Conservation (phyloP, 192 early-diverging fungal genomes). For the Obelidium mucronatum region DNA sequence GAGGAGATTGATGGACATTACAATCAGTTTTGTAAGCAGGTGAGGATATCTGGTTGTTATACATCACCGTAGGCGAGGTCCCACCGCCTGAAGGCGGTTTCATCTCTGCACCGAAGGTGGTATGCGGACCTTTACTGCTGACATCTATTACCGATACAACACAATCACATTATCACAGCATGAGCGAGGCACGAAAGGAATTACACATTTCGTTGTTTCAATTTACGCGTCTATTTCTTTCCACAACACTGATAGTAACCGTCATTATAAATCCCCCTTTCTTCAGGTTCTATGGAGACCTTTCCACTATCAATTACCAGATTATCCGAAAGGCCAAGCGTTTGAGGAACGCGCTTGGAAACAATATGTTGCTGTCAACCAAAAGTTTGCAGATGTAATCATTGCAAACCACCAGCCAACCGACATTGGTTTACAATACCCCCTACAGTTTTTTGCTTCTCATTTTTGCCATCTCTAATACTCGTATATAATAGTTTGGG, state of each 20-base stretch:
- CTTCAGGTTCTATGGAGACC: conserved; percentile 90
- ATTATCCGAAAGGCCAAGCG: conserved; percentile 81
- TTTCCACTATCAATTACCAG: conserved; percentile 95
- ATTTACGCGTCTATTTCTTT: no score
- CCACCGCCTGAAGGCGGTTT: not conserved
- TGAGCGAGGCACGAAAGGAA: no score
- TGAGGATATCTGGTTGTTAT: no score
- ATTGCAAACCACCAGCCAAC: conserved; percentile 76
- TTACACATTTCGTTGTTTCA: no score
- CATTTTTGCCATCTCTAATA: conserved; percentile 12
- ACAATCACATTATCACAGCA: no score
- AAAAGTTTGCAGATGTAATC: conserved; percentile 84
- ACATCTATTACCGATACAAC: no score
- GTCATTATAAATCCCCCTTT: no score
- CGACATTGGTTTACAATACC: conserved; percentile 93
- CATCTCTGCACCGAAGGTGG: not conserved
- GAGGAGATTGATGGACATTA: conserved; percentile 91
- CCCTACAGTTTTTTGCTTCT: conserved; percentile 64
- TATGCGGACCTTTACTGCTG: no score
- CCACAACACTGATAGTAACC: no score
- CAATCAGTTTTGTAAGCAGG: conserved; percentile 94
- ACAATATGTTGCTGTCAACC: conserved; percentile 83
- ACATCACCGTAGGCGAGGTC: not conserved
- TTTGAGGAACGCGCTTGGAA: conserved; percentile 85
- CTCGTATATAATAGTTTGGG: conserved; percentile 71